A percentile compares a stretch with the other conserved stretches of the same genome.
phyloP scores from a whole-genome alignment of 2,329 filamentous ascomycete genomes.

The Cladosporium velox region DNA sequence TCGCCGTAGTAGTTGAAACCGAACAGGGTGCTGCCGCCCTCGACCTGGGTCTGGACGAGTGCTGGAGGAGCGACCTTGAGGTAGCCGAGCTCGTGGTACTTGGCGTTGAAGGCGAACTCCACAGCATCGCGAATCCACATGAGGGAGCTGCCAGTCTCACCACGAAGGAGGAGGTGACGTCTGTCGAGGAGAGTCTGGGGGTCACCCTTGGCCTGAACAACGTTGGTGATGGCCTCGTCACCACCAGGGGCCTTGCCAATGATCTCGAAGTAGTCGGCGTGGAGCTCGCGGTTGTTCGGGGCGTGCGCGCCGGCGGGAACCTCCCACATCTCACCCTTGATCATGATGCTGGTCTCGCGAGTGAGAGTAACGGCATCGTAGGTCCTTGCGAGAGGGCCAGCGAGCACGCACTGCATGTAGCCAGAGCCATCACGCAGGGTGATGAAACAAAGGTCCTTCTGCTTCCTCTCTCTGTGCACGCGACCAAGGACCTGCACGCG shows the following conservation, averaged over 20 bases:
- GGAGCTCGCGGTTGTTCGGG: conserved; percentile 81
- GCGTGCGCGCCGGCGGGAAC: conserved; percentile 77
- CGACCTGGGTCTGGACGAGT: conserved; percentile 92
- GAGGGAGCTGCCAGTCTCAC: conserved; percentile 79
- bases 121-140: conserved; percentile 84
- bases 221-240: conserved; percentile 89
- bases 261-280: conserved; percentile 85
- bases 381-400: conserved; percentile 82
- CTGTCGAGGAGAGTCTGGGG: conserved; percentile 75
- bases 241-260: conserved; percentile 76
- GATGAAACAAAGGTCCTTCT: conserved; percentile 85
- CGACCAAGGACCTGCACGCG: conserved; percentile 79
- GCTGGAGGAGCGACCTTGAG: conserved; percentile 86
- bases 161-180: conserved; percentile 81
- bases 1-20: conserved; percentile 86
- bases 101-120: conserved; percentile 75
- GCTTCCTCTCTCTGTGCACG: conserved; percentile 76
- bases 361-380: conserved; percentile 86
- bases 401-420: conserved; percentile 80
- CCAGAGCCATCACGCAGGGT: conserved; percentile 84
- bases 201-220: conserved; percentile 68
- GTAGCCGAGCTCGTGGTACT: conserved; percentile 75
- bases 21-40: conserved; percentile 90
- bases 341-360: conserved; percentile 81
- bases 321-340: conserved; percentile 80